Base-by-base conservation (phyloP, 2,329 filamentous ascomycete species). In the Hymenoscyphus scutula region DNA sequence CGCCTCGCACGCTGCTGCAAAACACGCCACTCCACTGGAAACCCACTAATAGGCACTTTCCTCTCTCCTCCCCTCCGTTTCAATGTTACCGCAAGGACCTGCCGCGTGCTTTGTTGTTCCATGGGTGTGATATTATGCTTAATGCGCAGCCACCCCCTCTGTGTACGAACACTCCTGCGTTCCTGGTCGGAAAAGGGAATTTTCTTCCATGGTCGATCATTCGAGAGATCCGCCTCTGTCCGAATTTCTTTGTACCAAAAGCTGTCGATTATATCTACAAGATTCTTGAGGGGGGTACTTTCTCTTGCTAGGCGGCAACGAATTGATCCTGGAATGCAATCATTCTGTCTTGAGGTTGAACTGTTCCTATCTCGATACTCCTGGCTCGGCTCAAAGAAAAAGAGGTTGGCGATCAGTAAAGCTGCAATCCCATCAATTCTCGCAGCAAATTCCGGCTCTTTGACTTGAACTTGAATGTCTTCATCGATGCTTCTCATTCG, bases 351-450 rank as follows among this genome's bases (percentile, higher is more conserved):
- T 30, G 51, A 27, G 13, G 25, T 17, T 5, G 51, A n/a, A 23
- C 23, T 53, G 11, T 53, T 53, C 25, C 27, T 29, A 23, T 38
- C 38, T 59, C 57, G 57, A 41, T 59, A 45, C 32, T 23, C 37
- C 25, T 45, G 48, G 30, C 25, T 34, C 25, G 62, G 59, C 32
- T 64, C 62, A 29, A 64, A 64, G 51, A 64, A 64, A 29, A 64
- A 61, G 25, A 64, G 56, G 19, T 59, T 61, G 6, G 59, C 62
- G 32, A 58, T 61, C n/a, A 64, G 45, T 17, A 38, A 56, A 17
- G 51, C 34, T 30, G 62, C 62, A 48, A 64, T 41, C 13, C 53
- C 19, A 1, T 61, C 27, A 15, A 64, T 64, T 15, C 54, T 30
- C 1, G 45, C 53, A 8, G 62, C 59, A 38, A 61, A 61, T 4